Evolutionary conservation across 2,329 filamentous ascomycete species (phyloP), one percentile per base, ranked within the genome.

Genomic region (Phialophora verrucosa): DNA sequence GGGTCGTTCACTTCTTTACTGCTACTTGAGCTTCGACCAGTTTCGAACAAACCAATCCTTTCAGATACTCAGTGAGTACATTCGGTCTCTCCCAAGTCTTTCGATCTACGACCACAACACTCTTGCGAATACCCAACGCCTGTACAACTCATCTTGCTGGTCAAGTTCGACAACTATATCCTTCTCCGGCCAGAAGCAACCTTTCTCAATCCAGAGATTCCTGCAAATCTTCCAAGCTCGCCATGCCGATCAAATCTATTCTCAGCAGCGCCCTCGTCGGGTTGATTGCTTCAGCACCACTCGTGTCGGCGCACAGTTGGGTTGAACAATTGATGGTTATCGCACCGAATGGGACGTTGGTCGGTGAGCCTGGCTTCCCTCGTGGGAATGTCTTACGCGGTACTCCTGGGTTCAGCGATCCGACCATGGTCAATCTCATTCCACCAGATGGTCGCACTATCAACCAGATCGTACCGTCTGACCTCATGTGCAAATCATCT

Each of bases 271-370:
- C 75, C 38, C 68, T 79, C 25, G 10, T 70, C 23, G 68, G 60
- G 42, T 53, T 70, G 65, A 63, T 69, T 58, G 62, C 66, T 42
- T 51, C 62, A 51, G 31, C 51, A 29, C 64, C 50, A 59, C 38
- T 67, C 31, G 70, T 74, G 25, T 65, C 69, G 31, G 89, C 87
- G 42, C 94, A 97, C 79, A 90, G 88, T 20, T 97, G 93, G 93
- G 85, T 94, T 56, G 93, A 97, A 78, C 83, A 89, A 73, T 82
- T 94, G 58, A 86, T 83, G 68, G 87, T 88, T 64, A 88, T 97
- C 76, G 86, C 88, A 61, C 77, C 86, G 31, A 90, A 92, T 73
- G 93, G 93, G 62, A 87, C 87, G 38, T 92, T 93, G 75, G 81
- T 88, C 23, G 90, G 90, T 31, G 77, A 84, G 7, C 81, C 86